phyloP scores from a whole-genome alignment of 345 rosid genomes.

The Eucalyptus camaldulensis region DNA sequence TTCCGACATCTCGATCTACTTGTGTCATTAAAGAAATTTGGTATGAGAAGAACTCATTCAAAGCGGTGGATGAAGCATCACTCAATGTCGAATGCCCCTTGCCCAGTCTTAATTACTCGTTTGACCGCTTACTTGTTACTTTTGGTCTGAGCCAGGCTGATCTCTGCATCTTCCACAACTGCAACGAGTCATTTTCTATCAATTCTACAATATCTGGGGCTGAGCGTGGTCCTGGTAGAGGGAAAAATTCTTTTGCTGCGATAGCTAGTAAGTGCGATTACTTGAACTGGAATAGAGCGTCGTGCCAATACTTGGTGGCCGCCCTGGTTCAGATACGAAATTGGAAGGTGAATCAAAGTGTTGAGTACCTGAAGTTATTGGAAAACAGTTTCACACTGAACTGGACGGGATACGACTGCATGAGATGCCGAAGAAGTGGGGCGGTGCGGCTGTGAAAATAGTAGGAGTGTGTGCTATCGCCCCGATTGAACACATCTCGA shows the following conservation, averaged over 20 bases:
- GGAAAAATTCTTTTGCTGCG: neutral
- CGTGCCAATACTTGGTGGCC: neutral
- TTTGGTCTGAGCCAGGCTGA: neutral
- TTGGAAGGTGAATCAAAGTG: constrained; percentile 1
- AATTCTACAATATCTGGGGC: neutral
- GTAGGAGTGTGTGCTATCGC: neutral
- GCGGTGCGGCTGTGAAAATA: constrained; percentile 8
- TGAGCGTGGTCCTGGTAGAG: neutral
- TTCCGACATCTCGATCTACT: neutral
- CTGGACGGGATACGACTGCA: constrained; percentile 1
- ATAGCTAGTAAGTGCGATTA: neutral
- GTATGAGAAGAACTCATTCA: too few relatives aligned
- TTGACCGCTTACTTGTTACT: neutral
- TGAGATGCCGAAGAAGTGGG: constrained; percentile 1
- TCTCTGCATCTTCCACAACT: constrained; percentile 3
- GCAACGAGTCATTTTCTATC: neutral
- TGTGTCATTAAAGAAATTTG: rapidly evolving
- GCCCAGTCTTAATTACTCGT: neutral
- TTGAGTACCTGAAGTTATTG: neutral
- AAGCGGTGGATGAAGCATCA: rapidly evolving
- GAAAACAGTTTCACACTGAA: constrained; percentile 2
- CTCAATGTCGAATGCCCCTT: rapidly evolving
- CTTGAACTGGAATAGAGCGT: neutral
- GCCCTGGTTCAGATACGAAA: neutral
- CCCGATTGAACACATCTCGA: neutral